Conservation (phyloP, 306 rosid species). For the Castanospermum australe region DNA sequence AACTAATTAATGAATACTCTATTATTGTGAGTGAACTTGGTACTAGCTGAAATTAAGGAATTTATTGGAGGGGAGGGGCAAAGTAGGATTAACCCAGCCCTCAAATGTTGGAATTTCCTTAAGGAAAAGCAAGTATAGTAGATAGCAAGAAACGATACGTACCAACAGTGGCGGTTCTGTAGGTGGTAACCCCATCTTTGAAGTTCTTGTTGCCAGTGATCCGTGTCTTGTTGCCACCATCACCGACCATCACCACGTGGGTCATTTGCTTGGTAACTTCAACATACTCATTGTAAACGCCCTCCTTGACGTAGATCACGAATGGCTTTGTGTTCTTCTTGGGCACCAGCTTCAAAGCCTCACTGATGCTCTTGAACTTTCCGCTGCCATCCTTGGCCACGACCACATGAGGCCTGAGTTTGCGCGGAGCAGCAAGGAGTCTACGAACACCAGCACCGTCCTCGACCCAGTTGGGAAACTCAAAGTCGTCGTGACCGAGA, state of each 20-base stretch:
- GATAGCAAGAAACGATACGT: neutral
- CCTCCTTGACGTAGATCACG: constrained; percentile 58
- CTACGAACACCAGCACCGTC: constrained; percentile 25
- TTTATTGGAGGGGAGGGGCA: no score
- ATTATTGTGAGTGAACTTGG: neutral
- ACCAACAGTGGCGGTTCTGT: constrained; percentile 63
- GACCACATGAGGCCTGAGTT: constrained; percentile 32
- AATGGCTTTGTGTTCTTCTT: constrained; percentile 27
- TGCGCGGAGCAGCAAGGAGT: constrained; percentile 20
- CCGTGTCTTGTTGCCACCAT: constrained; percentile 54
- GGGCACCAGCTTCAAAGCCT: constrained; percentile 57
- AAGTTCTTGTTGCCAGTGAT: constrained; percentile 59
- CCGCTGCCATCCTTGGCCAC: constrained; percentile 83
- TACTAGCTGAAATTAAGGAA: no score
- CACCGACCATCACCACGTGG: constrained; percentile 62
- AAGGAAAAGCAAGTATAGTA: no score
- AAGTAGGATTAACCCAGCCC: no score
- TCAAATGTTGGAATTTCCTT: no score
- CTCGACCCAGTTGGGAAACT: constrained; percentile 31
- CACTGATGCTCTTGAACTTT: constrained; percentile 40
- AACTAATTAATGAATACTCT: neutral
- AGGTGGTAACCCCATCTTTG: constrained; percentile 49
- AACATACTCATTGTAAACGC: constrained; percentile 63
- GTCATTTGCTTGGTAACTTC: constrained; percentile 35
- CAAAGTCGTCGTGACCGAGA: constrained; percentile 3